These are phyloP conservation scores for Pharnaceum exiguum DNA, from an alignment of 148 eudicot species.

Conservation along the genomic window DNA sequence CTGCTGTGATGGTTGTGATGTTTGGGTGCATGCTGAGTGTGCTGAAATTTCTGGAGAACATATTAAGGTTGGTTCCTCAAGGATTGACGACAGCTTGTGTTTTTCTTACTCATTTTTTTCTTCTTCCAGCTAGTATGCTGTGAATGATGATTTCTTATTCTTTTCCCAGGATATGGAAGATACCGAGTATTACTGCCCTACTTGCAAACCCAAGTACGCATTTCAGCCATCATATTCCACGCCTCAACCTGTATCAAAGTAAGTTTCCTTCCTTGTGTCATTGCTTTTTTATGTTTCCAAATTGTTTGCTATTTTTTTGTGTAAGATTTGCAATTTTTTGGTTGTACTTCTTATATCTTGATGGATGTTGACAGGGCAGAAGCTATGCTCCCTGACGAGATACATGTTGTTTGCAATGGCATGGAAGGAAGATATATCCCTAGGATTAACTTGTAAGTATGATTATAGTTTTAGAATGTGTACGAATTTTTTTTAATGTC, in stretches of 20 bases:
- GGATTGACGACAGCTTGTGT: too few relatives aligned
- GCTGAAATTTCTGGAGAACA: slow-evolving; percentile 52
- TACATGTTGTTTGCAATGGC: slow-evolving; percentile 77
- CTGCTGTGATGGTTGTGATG: slow-evolving; percentile 94
- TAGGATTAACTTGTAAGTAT: slow-evolving; percentile 71
- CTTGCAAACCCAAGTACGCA: slow-evolving; percentile 53
- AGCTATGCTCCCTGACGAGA: slow-evolving; percentile 37
- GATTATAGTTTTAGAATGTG: background rate
- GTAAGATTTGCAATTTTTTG: background rate
- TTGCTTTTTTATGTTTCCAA: background rate
- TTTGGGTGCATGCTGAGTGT: slow-evolving; percentile 96
- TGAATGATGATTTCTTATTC: slow-evolving; percentile 3
- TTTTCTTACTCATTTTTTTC: too few relatives aligned
- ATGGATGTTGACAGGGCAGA: slow-evolving; percentile 24
- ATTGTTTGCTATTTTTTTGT: background rate
- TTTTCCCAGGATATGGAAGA: slow-evolving; percentile 42
- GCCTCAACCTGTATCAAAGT: slow-evolving; percentile 39
- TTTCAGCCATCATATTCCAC: slow-evolving; percentile 28
- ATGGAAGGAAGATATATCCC: slow-evolving; percentile 68
- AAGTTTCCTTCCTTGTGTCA: background rate
- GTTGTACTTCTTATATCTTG: background rate
- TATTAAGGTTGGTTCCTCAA: slow-evolving; percentile 55
- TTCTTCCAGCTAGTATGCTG: too few relatives aligned
- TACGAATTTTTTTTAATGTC: background rate
- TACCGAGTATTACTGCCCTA: slow-evolving; percentile 78